Base-by-base conservation (phyloP, 140 eudicot genomes). In the Cichorium intybus region DNA sequence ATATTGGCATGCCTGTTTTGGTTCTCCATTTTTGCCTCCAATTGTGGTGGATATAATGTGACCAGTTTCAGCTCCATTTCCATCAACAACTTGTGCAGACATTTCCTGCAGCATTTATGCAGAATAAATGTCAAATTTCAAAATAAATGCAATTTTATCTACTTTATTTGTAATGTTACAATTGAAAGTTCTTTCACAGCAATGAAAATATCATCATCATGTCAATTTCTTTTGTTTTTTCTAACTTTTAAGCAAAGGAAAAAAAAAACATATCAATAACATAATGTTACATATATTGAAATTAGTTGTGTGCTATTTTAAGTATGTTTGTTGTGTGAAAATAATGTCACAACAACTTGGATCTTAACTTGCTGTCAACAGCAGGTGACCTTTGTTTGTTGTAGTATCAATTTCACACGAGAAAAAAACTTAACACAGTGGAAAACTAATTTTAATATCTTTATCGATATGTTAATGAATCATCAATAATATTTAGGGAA, bases 21-120 rank as follows among this genome's bases (percentile, higher is more conserved):
- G 98, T 63, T 92, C 95, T 52, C 98, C 98, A 83, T 92, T 92
- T 58, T 83, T 92, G 69, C 98, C 98, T 37, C 96, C 96, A 43
- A 92, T 88, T 37, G 96, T 92, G n/a, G 96, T 88, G 29, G 95
- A 85, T 55, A 92, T 88, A 53, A 92, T 92, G 72, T 92, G 95
- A 60, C 98, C 98, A 15, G 98, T 84, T 45, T 81, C 95, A 5
- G 89, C 80, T 61, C 75, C 96, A 72, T 83, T 85, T 67, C 86
- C 85, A 62, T 79, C 90, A 71, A 88, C 75, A 52, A 87, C 85
- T 12, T 85, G 76, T 70, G 89, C 69, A 24, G 91, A 66, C 87
- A 83, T 79, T 82, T 85, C 96, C 95, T 87, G 71, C 77, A 78
- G 24, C 37, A 24, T 26, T 23, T n/a, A 16, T 16, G n/a, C 11